Percentiles rank a stretch among this genome's conserved stretches.
phyloP scores from a whole-genome alignment of 2,329 filamentous ascomycete genomes.

The Teratosphaeria viscida region DNA sequence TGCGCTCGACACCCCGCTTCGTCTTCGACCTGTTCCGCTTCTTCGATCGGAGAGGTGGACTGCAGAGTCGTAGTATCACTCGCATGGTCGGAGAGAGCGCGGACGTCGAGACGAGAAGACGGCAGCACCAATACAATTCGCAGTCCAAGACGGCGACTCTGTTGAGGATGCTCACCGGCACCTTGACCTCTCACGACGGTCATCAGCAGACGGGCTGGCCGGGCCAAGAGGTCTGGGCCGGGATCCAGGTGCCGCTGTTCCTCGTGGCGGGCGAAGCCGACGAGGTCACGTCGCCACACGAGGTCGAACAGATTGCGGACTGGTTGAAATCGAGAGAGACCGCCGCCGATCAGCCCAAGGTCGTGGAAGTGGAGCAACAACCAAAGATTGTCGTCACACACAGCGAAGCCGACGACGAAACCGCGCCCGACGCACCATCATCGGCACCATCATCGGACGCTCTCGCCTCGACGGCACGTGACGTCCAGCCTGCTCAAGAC shows the following conservation, averaged over 20 bases:
- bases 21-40: conserved; percentile 67
- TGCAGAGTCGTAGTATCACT: conserved; percentile 64
- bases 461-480: conserved; percentile 6
- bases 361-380: neutral
- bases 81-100: conserved; percentile 63
- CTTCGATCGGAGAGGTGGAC: conserved; percentile 71
- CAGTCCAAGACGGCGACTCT: conserved; percentile 77
- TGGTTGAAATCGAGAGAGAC: conserved; percentile 17
- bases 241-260: conserved; percentile 62
- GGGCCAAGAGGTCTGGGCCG: conserved; percentile 59
- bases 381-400: neutral
- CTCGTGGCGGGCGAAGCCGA: conserved; percentile 72
- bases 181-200: conserved; percentile 31
- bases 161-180: conserved; percentile 67
- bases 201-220: conserved; percentile 29
- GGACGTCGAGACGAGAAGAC: conserved; percentile 52
- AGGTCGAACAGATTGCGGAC: conserved; percentile 56
- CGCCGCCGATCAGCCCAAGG: neutral
- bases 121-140: conserved; percentile 67
- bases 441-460: neutral
- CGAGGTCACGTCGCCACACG: conserved; percentile 58
- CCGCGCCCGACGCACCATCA: neutral
- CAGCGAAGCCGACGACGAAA: neutral
- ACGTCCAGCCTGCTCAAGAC: conserved; percentile 6
- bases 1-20: conserved; percentile 59